Base-by-base conservation (phyloP, 495 filamentous ascomycete species). In the Cladorrhinum samala region DNA sequence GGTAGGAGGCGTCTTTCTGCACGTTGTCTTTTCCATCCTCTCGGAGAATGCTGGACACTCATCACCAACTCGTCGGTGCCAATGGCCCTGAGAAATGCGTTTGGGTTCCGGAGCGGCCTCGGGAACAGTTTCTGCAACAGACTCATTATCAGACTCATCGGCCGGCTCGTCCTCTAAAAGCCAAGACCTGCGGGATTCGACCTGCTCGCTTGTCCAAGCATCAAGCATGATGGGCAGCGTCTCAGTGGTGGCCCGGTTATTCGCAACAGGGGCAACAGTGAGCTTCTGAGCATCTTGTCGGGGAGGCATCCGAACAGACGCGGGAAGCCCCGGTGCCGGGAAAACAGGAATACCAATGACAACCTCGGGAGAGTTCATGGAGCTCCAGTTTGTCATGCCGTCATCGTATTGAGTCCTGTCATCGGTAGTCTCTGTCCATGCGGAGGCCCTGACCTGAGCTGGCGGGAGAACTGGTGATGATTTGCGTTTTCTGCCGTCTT, bases 21-120 rank as follows among this genome's bases (percentile, higher is more conserved):
- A 55, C 49, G 71, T 57, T 25, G 59, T 53, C 56, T 60, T 65
- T 13, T 65, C 64, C 57, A 65, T 70, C 49, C 74, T 63, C n/a
- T 64, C 68, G 4, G 77, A 80, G 63, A 81, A 81, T 2, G 72
- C 67, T 14, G 77, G 78, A 38, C 75, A 74, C 11, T 75, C 69
- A 18, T 81, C 77, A 18, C 78, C 78, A 20, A 79, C 61, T 2
- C 78, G 75, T 16, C 66, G 65, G 60, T 80, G 77, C 69, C 75
- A 80, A n/a, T 54, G 58, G 46, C 52, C 50, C 25, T 65, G 49
- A 16, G 64, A 52, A n/a, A 52, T 27, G 27, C 51, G 27, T 47
- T 61, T 49, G 56, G 54, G 53, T 13, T 43, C 42, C 8, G 27
- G 24, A 5, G 19, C 42, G 25, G n/a, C 42, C 3, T 52, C 41